Percentiles rank a stretch among this genome's conserved stretches.
phyloP scores from a whole-genome alignment of 2,329 filamentous ascomycete species.

The Amylocarpus encephaloides region DNA sequence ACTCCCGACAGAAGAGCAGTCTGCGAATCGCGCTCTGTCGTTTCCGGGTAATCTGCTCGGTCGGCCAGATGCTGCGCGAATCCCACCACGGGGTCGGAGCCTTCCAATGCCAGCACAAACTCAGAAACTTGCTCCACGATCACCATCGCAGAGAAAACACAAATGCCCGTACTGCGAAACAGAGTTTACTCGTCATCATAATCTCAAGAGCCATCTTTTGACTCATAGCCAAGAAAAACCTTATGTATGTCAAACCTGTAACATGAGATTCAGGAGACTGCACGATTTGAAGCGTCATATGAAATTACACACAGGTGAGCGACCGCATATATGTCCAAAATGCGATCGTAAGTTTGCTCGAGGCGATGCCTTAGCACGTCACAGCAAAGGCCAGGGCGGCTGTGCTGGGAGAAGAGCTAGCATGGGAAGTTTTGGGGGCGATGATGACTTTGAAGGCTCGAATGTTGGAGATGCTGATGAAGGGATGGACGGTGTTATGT shows the following conservation, averaged over 20 bases:
- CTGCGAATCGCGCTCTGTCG: constrained; percentile 26
- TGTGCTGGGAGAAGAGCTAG: constrained; percentile 89
- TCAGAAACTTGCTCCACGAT: constrained; percentile 50
- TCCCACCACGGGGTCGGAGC: constrained; percentile 46
- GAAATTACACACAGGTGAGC: constrained; percentile 93
- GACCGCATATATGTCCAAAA: constrained; percentile 89
- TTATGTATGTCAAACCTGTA: constrained; percentile 87
- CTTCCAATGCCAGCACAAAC: constrained; percentile 47
- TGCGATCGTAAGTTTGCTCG: constrained; percentile 93
- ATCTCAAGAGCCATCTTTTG: constrained; percentile 92
- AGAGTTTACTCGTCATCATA: constrained; percentile 95
- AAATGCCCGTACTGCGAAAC: constrained; percentile 95
- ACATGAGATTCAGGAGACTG: constrained; percentile 83
- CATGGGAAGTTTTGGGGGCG: constrained; percentile 72
- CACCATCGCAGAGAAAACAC: constrained; percentile 79
- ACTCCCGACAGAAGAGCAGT: constrained; percentile 21
- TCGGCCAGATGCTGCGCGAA: constrained; percentile 21
- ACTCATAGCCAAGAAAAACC: constrained; percentile 99
- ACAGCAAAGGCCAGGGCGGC: constrained; percentile 91
- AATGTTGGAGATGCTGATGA: constrained; percentile 48
- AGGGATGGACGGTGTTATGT: constrained; percentile 50
- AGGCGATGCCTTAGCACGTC: constrained; percentile 87
- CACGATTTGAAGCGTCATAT: constrained; percentile 95
- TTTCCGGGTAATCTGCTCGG: constrained; percentile 29
- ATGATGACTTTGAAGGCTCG: constrained; percentile 62